phyloP scores from a whole-genome alignment of 2,329 filamentous ascomycete species.

The Botrytis aclada region DNA sequence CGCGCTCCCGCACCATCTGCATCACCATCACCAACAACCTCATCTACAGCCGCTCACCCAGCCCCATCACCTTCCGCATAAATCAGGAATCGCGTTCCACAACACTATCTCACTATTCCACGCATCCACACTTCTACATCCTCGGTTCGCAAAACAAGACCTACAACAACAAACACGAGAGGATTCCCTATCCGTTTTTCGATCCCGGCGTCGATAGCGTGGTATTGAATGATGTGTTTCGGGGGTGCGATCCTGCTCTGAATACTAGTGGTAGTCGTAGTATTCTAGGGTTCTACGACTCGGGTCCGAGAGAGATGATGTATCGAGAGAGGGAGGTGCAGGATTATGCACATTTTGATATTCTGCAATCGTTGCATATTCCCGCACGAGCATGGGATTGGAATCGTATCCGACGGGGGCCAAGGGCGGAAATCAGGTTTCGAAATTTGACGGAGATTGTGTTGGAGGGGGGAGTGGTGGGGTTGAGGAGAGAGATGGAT shows the following conservation, averaged over 20 bases:
- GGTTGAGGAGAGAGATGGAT: not conserved
- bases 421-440: not conserved
- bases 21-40: not conserved
- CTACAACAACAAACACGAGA: not conserved
- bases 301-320: fast-evolving
- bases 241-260: not conserved
- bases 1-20: not conserved
- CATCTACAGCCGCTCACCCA: not conserved
- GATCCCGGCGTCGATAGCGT: not conserved
- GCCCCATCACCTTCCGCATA: not conserved
- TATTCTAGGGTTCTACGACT: not conserved
- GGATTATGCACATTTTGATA: not conserved
- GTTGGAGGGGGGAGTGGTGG: not conserved
- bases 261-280: too few species aligned
- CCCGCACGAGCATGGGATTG: not conserved
- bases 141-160: not conserved
- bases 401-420: not conserved
- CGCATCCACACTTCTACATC: not conserved
- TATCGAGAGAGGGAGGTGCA: too few species aligned
- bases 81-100: not conserved
- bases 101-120: not conserved
- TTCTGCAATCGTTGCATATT: not conserved
- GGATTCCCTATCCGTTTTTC: not conserved
- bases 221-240: not conserved
- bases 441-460: not conserved